These are phyloP conservation scores for Sclerotinia sclerotiorum DNA, from an alignment of 2,329 filamentous ascomycete species.

Conservation along the genomic window DNA sequence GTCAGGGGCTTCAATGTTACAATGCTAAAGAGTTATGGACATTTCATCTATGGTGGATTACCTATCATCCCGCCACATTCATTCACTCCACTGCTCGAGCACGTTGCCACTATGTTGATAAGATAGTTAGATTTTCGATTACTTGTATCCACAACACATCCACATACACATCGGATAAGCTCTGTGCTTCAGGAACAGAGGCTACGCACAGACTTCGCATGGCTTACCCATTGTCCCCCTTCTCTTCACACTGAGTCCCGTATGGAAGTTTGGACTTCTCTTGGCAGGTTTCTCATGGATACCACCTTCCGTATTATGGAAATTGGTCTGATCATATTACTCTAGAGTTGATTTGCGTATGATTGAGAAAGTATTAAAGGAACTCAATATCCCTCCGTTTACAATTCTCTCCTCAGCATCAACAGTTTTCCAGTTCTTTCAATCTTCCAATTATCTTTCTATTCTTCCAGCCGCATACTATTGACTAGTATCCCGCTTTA, in stretches of 20 bases:
- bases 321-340: conserved; percentile 7
- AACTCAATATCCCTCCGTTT: conserved; percentile 28
- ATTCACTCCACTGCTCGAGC: background rate
- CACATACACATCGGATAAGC: background rate
- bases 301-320: background rate
- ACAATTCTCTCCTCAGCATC: conserved; percentile 35
- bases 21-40: background rate
- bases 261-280: conserved; percentile 24
- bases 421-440: conserved; percentile 31
- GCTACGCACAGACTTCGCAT: conserved; percentile 12
- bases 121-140: background rate
- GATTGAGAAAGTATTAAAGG: conserved; percentile 34
- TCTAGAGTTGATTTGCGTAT: background rate
- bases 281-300: conserved; percentile 26
- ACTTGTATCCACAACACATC: conserved; percentile 12
- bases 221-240: conserved; percentile 1
- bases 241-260: background rate
- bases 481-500: conserved; percentile 36
- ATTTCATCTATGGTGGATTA: background rate
- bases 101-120: background rate
- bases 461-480: conserved; percentile 35
- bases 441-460: conserved; percentile 26
- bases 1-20: background rate
- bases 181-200: conserved; percentile 4
- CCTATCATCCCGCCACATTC: conserved; percentile 6